Percentiles rank a stretch among this genome's conserved stretches.
Conservation (phyloP, 495 filamentous ascomycete genomes). For the Aspergillus mulundensis region DNA sequence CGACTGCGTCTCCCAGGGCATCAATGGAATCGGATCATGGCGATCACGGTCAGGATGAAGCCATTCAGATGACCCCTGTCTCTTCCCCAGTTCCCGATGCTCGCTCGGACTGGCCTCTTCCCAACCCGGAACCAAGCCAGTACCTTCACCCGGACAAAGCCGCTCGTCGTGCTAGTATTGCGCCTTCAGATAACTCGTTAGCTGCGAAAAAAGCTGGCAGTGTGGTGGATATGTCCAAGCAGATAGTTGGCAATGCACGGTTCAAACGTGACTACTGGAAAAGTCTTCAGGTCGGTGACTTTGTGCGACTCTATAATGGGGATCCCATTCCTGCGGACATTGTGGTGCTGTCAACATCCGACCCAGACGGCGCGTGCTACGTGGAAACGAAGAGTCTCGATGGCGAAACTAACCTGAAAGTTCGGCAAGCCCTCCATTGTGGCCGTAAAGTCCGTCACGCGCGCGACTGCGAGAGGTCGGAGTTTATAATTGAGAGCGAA, state of each 20-base stretch:
- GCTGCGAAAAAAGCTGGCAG: conserved; percentile 54
- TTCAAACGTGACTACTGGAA: conserved; percentile 97
- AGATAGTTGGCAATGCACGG: conserved; percentile 57
- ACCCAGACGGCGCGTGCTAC: conserved; percentile 92
- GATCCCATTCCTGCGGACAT: conserved; percentile 95
- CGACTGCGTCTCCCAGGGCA: conserved; percentile 52
- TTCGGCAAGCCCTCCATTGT: conserved; percentile 85
- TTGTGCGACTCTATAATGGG: conserved; percentile 92
- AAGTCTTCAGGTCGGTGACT: conserved; percentile 91
- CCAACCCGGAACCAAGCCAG: conserved; percentile 21
- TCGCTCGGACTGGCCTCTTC: conserved; percentile 35
- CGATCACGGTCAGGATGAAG: conserved; percentile 47
- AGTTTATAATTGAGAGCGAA: conserved; percentile 89
- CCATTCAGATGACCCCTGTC: conserved; percentile 94
- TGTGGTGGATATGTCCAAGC: conserved; percentile 58
- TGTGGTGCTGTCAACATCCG: conserved; percentile 92
- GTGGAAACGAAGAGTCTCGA: conserved; percentile 98
- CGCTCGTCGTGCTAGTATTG: conserved; percentile 27
- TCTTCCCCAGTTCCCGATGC: conserved; percentile 68
- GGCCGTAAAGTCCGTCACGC: conserved; percentile 83
- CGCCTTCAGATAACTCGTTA: conserved; percentile 21
- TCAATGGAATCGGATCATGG: conserved; percentile 60
- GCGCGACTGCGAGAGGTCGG: conserved; percentile 80
- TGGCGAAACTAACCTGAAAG: conserved; percentile 96
- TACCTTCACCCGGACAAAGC: conserved; percentile 35